Conservation (phyloP, 768 basidiomycete species). For the Pisolithus albus region DNA sequence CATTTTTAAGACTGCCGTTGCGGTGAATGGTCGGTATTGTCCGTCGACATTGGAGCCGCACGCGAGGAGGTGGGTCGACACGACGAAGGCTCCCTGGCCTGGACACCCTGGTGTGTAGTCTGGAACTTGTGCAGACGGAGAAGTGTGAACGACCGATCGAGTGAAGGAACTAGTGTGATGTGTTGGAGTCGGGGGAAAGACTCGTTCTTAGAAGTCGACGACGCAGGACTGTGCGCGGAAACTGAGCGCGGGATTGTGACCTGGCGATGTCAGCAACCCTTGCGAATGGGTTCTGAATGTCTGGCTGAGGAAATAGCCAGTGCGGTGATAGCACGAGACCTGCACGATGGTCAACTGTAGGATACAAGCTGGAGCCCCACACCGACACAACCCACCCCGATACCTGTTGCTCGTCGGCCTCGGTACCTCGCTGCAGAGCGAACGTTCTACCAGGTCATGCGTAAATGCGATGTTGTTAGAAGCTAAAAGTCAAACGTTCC, state of each 20-base stretch:
- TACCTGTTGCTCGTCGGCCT: conserved; percentile 30
- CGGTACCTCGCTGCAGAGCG: too few species aligned
- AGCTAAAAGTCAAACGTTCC: too few species aligned
- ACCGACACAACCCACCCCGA: conserved; percentile 41
- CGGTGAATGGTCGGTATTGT: conserved; percentile 43
- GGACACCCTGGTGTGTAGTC: conserved; percentile 41
- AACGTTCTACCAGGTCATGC: too few species aligned
- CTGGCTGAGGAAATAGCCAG: conserved; percentile 37
- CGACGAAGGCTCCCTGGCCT: conserved; percentile 40
- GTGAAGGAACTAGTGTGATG: conserved; percentile 2
- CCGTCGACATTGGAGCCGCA: conserved; percentile 27
- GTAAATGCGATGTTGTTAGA: too few species aligned
- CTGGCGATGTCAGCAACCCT: conserved; percentile 36
- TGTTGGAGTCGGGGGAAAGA: conserved; percentile 3
- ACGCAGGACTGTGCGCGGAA: conserved; percentile 14
- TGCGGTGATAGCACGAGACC: conserved; percentile 34
- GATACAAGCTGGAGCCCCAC: too few species aligned
- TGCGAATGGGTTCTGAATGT: conserved; percentile 53
- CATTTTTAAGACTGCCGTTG: conserved; percentile 82
- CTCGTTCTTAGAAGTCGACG: conserved; percentile 2
- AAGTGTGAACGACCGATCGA: conserved; percentile 22
- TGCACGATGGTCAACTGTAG: neutral
- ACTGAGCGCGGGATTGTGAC: conserved; percentile 10
- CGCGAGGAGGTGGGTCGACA: conserved; percentile 30
- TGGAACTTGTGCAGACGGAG: conserved; percentile 39